Base-by-base conservation (phyloP, 177 flowering plant species). In the Vitis hybrid region DNA sequence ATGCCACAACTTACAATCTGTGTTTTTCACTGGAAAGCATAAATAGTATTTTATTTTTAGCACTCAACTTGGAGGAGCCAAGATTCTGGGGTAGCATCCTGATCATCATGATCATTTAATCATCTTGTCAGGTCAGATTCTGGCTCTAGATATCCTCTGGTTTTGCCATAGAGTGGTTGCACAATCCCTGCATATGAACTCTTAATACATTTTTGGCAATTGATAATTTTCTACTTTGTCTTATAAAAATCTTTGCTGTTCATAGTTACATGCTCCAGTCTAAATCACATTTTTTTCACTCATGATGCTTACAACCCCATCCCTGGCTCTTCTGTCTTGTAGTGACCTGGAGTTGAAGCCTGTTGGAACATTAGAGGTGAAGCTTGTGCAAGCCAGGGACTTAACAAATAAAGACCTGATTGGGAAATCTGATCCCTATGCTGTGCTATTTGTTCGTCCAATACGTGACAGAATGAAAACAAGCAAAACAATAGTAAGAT, bases 321-420 rank as follows among this genome's bases (percentile, higher is more conserved):
- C 4, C 13, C 2, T 14, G 21, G 10, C 23, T 65, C 12, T 51
- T 50, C 56, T 32, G 4, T 76, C 18, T 72, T 69, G 26, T 69
- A 94, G 99, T 82, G 77, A 89, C 74, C 72, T 89, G 50, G 98
- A 93, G 84, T 66, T 92, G 77, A 96, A 92, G 82, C 92, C 98
- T 58, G 91, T 81, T 48, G 99, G 99, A 58, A 89, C 70, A 71
- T 72, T 96, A 70, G 91, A 92, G 67, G 99, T 93, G 77, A 93
- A 93, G 84, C 99, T 96, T 69, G 89, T 96, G 66, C 94, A 93
- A 81, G 99, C 94, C 12, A 90, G 89, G 82, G 95, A 86, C 10
- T 72, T 95, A 62, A 84, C 94, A 23, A 93, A 95, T 71, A 95
- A 93, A 71, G 99, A 95, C 75, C 50, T 93, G 10, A 81, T 96